Evolutionary conservation across 2,329 filamentous ascomycete species (phyloP), one percentile per base, ranked within the genome.

Genomic region (Lojkania enalia): DNA sequence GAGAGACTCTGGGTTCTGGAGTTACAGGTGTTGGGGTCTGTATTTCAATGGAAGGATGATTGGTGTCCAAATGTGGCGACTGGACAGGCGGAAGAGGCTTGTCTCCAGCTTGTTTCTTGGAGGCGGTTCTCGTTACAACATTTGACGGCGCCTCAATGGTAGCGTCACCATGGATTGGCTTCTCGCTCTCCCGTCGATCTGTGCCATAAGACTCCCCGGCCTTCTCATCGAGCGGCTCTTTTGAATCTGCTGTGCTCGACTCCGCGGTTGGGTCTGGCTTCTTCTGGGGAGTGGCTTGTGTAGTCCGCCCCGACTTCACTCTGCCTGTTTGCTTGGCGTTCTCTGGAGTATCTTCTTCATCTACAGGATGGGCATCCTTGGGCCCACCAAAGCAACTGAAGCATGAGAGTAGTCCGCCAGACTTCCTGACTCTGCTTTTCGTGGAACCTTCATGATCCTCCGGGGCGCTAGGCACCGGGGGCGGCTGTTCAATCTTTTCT

Each of bases 341-440:
- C 50, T 74, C 71, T 19, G 67, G 73, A 29, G 81, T 77, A 46
- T 81, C 54, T n/a, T 55, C 54, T 35, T 69, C 61, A 20, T 48
- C 57, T 0, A 44, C 23, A 6, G 52, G 25, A 33, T 81, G 79
- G 13, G 78, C 77, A 52, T 80, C 77, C 51, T 85, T 83, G 38
- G 84, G 82, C 30, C 82, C 77, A 66, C 33, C 33, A 15, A 86
- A 88, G 72, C 86, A 89, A 48, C 79, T 82, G 46, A 89, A 74
- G 42, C 88, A 77, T 11, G 72, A 64, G 9, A 77, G 57, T 21
- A 77, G 55, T 13, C 64, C 63, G 16, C 67, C 64, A 27, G 71
- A 71, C 58, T 73, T 74, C 57, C 71, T 74, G 32, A 64, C 58
- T 52, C 72, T 58, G 46, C 66, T 69, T 46, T 72, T 52, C 53